Evolutionary conservation across 768 basidiomycete species (phyloP).

Genomic region (Trametes cinnabarina): DNA sequence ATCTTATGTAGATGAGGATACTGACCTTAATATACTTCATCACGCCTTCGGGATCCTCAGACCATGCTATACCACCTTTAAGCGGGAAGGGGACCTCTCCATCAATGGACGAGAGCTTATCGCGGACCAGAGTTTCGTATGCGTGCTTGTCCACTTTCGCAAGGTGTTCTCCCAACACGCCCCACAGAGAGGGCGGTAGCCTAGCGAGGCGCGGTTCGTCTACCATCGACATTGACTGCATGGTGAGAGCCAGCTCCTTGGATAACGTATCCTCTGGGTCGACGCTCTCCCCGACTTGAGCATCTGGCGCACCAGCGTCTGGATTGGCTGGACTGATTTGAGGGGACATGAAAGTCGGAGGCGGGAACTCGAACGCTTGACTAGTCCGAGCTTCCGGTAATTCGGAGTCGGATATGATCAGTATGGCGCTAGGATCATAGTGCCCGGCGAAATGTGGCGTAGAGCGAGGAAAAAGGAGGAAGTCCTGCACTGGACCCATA

Average conservation of each 20-base stretch:
- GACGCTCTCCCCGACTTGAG: neutral
- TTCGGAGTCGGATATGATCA: slow-evolving; percentile 56
- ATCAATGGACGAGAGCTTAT: slow-evolving; percentile 26
- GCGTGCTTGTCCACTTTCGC: slow-evolving; percentile 45
- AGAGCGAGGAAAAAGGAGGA: slow-evolving; percentile 66
- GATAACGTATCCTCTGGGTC: slow-evolving; percentile 25
- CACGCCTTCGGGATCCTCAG: slow-evolving; percentile 49
- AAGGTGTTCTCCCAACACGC: slow-evolving; percentile 44
- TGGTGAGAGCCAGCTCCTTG: slow-evolving; percentile 41
- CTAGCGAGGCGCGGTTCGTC: slow-evolving; percentile 38
- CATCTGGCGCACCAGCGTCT: neutral
- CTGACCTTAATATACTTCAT: slow-evolving; percentile 56
- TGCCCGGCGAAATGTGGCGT: slow-evolving; percentile 67
- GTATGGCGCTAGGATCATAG: slow-evolving; percentile 67
- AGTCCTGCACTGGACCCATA: slow-evolving; percentile 67
- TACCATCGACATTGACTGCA: slow-evolving; percentile 38
- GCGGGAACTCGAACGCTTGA: slow-evolving; percentile 72
- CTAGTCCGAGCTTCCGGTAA: slow-evolving; percentile 45
- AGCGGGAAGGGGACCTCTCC: slow-evolving; percentile 13
- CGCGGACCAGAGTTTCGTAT: slow-evolving; percentile 41
- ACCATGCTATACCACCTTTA: slow-evolving; percentile 55
- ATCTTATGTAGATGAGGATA: neutral
- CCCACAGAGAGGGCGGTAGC: slow-evolving; percentile 40
- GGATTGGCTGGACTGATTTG: neutral
- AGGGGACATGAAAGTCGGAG: slow-evolving; percentile 37